phyloP scores from a whole-genome alignment of 2,329 filamentous ascomycete species.

The Sporothrix curviconia region DNA sequence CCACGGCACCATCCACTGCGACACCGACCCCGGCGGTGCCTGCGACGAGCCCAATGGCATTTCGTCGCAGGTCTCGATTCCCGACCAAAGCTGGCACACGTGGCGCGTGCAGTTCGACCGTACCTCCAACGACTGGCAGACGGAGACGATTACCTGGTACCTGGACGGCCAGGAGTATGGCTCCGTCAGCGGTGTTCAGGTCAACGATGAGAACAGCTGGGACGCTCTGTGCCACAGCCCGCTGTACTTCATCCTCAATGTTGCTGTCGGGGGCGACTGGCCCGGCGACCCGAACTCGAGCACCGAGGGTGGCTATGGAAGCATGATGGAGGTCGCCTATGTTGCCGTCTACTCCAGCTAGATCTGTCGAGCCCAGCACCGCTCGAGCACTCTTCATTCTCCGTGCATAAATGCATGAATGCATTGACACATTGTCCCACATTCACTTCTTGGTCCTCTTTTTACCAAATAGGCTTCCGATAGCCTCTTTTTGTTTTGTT shows the following conservation, averaged over 20 bases:
- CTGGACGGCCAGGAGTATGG: slow-evolving; percentile 39
- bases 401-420: too few relatives aligned
- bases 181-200: slow-evolving; percentile 35
- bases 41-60: slow-evolving; percentile 44
- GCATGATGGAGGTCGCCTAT: slow-evolving; percentile 37
- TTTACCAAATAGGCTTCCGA: neutral
- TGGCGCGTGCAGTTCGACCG: slow-evolving; percentile 45
- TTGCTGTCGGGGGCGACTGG: slow-evolving; percentile 41
- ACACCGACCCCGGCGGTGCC: slow-evolving; percentile 35
- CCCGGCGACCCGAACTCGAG: slow-evolving; percentile 27
- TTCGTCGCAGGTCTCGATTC: slow-evolving; percentile 30
- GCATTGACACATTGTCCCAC: too few relatives aligned
- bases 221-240: slow-evolving; percentile 36
- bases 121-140: slow-evolving; percentile 35
- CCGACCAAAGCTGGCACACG: slow-evolving; percentile 41
- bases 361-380: too few relatives aligned
- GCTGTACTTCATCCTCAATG: slow-evolving; percentile 41
- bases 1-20: slow-evolving; percentile 45
- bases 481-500: neutral
- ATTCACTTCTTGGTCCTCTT: neutral
- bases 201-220: slow-evolving; percentile 40
- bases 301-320: slow-evolving; percentile 32
- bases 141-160: slow-evolving; percentile 44
- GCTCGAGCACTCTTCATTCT: neutral
- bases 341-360: slow-evolving; percentile 31